A percentile compares a stretch with the other conserved stretches of the same genome.
Evolutionary conservation across 2,329 filamentous ascomycete species (phyloP).

Genomic region (Keithomyces neogunnii): DNA sequence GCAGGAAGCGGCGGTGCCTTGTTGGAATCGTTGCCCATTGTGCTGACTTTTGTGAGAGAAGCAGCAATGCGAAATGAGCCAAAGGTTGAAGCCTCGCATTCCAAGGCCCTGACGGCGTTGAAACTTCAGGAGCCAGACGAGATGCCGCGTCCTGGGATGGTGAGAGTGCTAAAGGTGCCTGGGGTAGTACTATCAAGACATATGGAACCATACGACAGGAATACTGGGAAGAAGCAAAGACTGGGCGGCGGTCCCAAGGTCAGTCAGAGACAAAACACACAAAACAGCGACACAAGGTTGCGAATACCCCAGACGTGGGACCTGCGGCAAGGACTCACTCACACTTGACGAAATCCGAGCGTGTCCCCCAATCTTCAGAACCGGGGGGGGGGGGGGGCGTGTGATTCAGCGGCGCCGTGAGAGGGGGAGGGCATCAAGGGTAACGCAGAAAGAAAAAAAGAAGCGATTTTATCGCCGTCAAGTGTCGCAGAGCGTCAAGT

Average conservation of each 20-base stretch:
- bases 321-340: neutral
- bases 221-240: neutral
- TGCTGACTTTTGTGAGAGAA: constrained; percentile 18
- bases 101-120: neutral
- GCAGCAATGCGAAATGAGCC: neutral
- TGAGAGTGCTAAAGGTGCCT: constrained; percentile 10
- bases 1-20: constrained; percentile 63
- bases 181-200: constrained; percentile 19
- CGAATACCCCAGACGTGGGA: neutral
- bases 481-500: neutral
- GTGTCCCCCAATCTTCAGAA: neutral
- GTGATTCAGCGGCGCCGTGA: neutral
- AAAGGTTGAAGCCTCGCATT: neutral
- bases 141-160: neutral
- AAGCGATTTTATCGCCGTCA: neutral
- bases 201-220: constrained; percentile 15
- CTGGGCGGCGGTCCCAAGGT: constrained; percentile 1
- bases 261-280: constrained; percentile 5
- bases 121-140: neutral
- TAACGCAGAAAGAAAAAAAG: neutral
- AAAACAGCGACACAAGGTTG: neutral
- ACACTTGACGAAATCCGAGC: neutral
- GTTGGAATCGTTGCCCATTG: constrained; percentile 48
- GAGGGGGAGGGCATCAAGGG: neutral
- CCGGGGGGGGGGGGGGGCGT: neutral